Evolutionary conservation across 192 early-diverging fungal genomes (phyloP), one percentile per base, ranked within the genome.

Genomic region (Backusella tuberculispora): DNA sequence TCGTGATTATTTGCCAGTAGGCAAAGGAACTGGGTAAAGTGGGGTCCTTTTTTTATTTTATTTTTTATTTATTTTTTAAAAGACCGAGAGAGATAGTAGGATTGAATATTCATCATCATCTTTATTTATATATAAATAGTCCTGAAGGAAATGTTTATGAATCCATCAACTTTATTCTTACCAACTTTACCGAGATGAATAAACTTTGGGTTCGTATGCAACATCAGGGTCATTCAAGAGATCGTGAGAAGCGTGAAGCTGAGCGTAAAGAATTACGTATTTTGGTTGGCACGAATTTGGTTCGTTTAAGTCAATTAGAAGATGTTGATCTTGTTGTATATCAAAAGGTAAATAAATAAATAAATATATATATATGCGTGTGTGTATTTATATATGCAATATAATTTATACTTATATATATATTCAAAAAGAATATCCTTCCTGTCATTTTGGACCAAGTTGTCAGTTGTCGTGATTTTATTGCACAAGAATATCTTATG

Each of bases 121-220:
- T 60, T 26, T 9, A 9, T 41, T 40, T 17, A 63, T 41, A 17
- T 26, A 43, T 6, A 43, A 43, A 73, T 71, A 92, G 93, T 21
- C 87, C 92, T 5, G 91, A 92, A 75, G 97, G 96, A 69, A 94
- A 91, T 69, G 86, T 98, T 63, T 81, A 90, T 69, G 97, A 99
- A 81, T 95, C 97, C 4, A 97, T 98, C 74, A 90, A 94, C 47
- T 99, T 99, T 76, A 97, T 95, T 72, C 83, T 99, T 44, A 96
- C 93, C 53, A 99, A 99, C 78, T 98, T 99, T 85, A 94, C 96
- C 43, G 98, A 99, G 86, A 99, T 98, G 97, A 99, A 99, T 85
- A 99, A 99, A 85, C 88, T 99, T 17, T 99, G 98, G 98, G 98
- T 99, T 12, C 94, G 98, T 1, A 81, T 99, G 76, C 98, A 99